These are phyloP conservation scores for Solanum hybrid DNA, from an alignment of 305 asterid species.

Conservation along the genomic window DNA sequence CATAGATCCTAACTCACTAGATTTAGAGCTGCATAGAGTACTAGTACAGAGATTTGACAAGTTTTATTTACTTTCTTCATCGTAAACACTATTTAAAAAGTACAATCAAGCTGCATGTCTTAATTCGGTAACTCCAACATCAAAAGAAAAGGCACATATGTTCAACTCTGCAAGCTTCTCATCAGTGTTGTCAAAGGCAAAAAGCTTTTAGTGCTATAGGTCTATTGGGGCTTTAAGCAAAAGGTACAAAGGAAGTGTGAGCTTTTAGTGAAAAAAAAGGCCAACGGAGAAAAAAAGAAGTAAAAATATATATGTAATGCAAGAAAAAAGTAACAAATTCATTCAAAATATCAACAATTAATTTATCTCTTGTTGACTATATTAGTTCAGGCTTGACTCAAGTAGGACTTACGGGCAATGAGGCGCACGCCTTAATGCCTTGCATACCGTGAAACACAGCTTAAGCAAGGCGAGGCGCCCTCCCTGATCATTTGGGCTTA, in stretches of 20 bases:
- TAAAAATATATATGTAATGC: background rate
- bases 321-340: background rate
- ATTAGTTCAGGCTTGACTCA: background rate
- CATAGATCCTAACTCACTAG: background rate
- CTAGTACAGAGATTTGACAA: background rate
- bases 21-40: background rate
- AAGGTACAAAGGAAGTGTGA: background rate
- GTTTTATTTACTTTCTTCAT: background rate
- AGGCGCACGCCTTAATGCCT: background rate
- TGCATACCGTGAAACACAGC: background rate
- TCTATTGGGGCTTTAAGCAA: background rate
- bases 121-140: background rate
- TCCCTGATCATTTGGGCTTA: background rate
- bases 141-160: background rate
- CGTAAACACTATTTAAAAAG: background rate
- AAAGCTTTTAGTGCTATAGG: background rate
- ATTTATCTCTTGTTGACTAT: background rate
- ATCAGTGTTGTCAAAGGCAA: background rate
- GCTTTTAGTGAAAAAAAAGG: background rate
- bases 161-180: background rate
- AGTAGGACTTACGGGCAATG: background rate
- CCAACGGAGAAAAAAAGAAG: background rate
- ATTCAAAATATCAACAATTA: background rate
- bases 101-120: background rate
- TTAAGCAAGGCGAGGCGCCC: background rate